phyloP scores from a whole-genome alignment of 345 rosid genomes.

The Laguncularia racemosa region DNA sequence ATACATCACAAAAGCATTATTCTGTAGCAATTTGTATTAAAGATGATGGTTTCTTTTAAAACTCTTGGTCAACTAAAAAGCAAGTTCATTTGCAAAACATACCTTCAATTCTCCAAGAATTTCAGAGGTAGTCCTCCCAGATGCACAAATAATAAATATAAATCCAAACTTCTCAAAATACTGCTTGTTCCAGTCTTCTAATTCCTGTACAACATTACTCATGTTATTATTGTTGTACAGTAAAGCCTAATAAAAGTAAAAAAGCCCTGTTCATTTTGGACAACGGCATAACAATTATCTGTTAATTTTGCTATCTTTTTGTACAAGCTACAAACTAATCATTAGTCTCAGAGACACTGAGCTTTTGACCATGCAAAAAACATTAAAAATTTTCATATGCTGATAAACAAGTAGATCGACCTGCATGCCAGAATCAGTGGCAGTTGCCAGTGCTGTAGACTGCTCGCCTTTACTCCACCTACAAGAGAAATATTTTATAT shows the following conservation, averaged over 20 bases:
- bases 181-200: slow-evolving; percentile 59
- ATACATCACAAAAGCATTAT: too few species aligned
- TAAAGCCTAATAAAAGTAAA: background rate
- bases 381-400: too few species aligned
- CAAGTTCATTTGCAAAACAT: slow-evolving; percentile 1
- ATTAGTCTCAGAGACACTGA: too few species aligned
- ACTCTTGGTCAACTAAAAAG: background rate
- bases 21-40: too few species aligned
- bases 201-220: slow-evolving; percentile 37
- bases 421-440: slow-evolving; percentile 56
- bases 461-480: slow-evolving; percentile 82
- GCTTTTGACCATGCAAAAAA: too few species aligned
- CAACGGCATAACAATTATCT: background rate
- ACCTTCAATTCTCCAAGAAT: slow-evolving; percentile 81
- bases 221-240: background rate
- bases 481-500: slow-evolving; percentile 2
- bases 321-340: too few species aligned
- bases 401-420: slow-evolving; percentile 22
- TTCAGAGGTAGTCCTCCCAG: slow-evolving; percentile 67
- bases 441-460: slow-evolving; percentile 76
- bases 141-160: slow-evolving; percentile 69
- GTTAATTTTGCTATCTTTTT: background rate
- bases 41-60: background rate
- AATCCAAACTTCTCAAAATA: slow-evolving; percentile 68
- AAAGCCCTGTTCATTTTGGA: background rate